Conservation (phyloP, 2,329 filamentous ascomycete species). For the Neofusicoccum laricinum region DNA sequence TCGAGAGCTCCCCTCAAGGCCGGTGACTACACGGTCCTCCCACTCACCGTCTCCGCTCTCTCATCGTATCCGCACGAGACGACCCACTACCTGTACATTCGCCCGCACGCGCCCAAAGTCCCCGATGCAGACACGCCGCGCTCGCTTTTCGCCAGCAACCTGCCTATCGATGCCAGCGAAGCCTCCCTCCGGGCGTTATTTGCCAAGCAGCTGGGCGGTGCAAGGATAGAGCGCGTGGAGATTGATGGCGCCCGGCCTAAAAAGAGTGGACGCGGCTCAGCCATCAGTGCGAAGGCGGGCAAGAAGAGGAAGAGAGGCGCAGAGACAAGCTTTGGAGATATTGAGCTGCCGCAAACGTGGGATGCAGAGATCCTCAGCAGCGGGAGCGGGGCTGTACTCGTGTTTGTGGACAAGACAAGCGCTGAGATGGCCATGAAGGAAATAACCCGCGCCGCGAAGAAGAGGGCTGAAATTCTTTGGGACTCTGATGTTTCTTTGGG, state of each 20-base stretch:
- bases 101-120: conserved; percentile 67
- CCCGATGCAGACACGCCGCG: conserved; percentile 69
- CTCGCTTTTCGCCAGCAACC: conserved; percentile 86
- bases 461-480: conserved; percentile 65
- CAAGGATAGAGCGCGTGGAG: conserved; percentile 71
- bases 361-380: conserved; percentile 66
- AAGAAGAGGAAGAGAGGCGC: conserved; percentile 58
- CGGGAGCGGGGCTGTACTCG: conserved; percentile 74
- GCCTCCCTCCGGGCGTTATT: conserved; percentile 75
- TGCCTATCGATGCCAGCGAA: conserved; percentile 80
- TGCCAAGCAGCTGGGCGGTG: conserved; percentile 68
- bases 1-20: conserved; percentile 33
- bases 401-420: conserved; percentile 80
- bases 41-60: conserved; percentile 62
- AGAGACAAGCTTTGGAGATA: conserved; percentile 35
- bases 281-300: conserved; percentile 27
- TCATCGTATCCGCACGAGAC: conserved; percentile 60
- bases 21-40: conserved; percentile 66
- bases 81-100: conserved; percentile 83
- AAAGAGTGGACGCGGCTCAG: conserved; percentile 25
- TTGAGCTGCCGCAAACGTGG: conserved; percentile 68
- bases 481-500: conserved; percentile 49
- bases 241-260: conserved; percentile 65
- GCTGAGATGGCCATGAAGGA: conserved; percentile 75
- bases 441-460: conserved; percentile 58